Evolutionary conservation across 257 asterid species (phyloP).

Genomic region (Verbascum thapsus): DNA sequence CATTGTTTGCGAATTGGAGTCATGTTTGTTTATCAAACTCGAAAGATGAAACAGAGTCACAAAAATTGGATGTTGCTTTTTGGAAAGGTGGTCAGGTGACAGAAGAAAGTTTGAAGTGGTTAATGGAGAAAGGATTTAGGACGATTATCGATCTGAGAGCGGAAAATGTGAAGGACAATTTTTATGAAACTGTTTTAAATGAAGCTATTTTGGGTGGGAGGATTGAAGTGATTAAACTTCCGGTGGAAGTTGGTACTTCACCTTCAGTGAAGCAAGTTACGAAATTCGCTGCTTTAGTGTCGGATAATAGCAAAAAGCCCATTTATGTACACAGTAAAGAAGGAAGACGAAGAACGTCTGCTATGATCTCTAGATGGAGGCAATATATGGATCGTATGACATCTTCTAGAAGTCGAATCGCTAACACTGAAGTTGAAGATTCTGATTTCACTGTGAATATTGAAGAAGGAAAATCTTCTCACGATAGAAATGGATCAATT

Average conservation of each 20-base stretch:
- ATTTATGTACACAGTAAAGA: slow-evolving; percentile 87
- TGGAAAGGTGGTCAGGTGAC: slow-evolving; percentile 98
- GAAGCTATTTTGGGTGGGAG: slow-evolving; percentile 58
- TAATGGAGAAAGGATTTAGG: slow-evolving; percentile 74
- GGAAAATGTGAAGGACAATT: slow-evolving; percentile 79
- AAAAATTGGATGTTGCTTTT: slow-evolving; percentile 57
- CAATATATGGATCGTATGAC: slow-evolving; percentile 55
- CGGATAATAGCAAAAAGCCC: slow-evolving; percentile 64
- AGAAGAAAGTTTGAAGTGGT: slow-evolving; percentile 87
- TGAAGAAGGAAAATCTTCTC: slow-evolving; percentile 36
- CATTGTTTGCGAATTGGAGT: slow-evolving; percentile 87
- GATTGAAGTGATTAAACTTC: slow-evolving; percentile 71
- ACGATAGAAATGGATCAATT: slow-evolving; percentile 41
- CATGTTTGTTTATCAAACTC: slow-evolving; percentile 60
- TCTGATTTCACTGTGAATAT: slow-evolving; percentile 29
- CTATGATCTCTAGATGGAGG: slow-evolving; percentile 93
- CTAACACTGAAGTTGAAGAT: slow-evolving; percentile 39
- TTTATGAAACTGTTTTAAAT: slow-evolving; percentile 56
- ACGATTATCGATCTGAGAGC: slow-evolving; percentile 91
- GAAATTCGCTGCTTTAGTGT: slow-evolving; percentile 67
- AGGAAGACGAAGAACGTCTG: slow-evolving; percentile 88
- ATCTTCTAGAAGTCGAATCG: slow-evolving; percentile 39
- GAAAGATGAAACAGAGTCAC: slow-evolving; percentile 46
- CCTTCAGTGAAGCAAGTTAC: slow-evolving; percentile 83
- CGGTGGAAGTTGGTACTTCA: slow-evolving; percentile 79